Evolutionary conservation across 768 basidiomycete species (phyloP), one percentile per base, ranked within the genome.

Genomic region (Dioszegia aurantiaca): DNA sequence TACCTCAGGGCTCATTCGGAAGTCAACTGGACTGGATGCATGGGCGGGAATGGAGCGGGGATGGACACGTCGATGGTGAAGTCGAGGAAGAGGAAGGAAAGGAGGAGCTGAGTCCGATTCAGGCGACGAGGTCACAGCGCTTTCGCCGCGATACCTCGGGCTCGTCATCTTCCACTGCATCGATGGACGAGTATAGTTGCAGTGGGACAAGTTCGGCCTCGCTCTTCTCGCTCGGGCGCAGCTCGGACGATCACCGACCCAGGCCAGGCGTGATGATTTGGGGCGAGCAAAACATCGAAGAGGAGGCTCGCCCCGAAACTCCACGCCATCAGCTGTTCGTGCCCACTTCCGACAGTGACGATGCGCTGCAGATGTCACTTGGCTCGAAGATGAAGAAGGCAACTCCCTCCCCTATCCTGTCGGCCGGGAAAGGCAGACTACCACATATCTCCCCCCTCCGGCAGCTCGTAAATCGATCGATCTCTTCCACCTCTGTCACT

Each of bases 201-300:
- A 68, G 67, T 52, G 69, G 67, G 17, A 58, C 70, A 3, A 63
- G 61, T 36, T 64, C 67, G 9, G 54, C 65, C 2, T 69, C 67
- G 3, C 60, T 72, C 2, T 42, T 47, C 5, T 64, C 62, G 5
- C 56, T 67, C 10, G 67, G 56, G 2, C 48, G 70, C 33, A 68
- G 57, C 40, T 72, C 70, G n/a, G 56, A 57, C 11, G 69, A 68
- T 11, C 64, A 68, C 28, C 44, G 47, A 11, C 47, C 48, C 6
- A 48, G 66, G 55, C 69, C 65, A 1, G 58, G 55, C 11, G 62
- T 67, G 24, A 61, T 62, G 1, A 51, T 65, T 27, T 68, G 69
- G 64, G 41, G 54, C 21, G 51, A 54, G 17, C 24, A 44, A 16
- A 24, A 37, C 11, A 54, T 63, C 21, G 63, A 64, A 16, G 62